Evolutionary conservation across 2,329 filamentous ascomycete genomes (phyloP).

Genomic region (Phyllosticta paracitricarpa): DNA sequence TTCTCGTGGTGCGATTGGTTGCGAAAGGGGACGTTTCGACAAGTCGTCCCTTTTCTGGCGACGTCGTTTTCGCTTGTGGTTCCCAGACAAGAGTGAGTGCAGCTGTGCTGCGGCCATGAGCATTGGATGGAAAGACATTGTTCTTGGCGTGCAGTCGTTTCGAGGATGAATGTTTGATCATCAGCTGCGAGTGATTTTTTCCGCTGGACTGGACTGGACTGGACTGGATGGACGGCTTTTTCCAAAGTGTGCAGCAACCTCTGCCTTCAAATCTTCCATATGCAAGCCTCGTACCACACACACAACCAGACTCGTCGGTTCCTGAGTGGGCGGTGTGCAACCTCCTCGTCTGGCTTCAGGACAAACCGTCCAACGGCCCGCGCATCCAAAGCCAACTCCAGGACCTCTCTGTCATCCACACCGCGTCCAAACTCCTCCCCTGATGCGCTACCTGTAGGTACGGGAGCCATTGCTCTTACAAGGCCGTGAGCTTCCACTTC

Average conservation of each 20-base stretch:
- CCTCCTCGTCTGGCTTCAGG: neutral
- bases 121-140: neutral
- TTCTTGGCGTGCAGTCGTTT: neutral
- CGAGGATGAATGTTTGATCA: neutral
- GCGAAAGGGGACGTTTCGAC: too few relatives aligned
- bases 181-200: neutral
- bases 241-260: neutral
- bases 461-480: neutral
- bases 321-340: neutral
- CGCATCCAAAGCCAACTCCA: neutral
- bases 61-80: too few relatives aligned
- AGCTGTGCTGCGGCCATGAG: too few relatives aligned
- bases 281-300: neutral
- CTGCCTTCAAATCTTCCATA: neutral
- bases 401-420: neutral
- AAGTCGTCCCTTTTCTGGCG: too few relatives aligned
- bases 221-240: neutral
- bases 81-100: too few relatives aligned
- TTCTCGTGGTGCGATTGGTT: too few relatives aligned
- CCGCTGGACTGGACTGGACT: neutral
- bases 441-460: neutral
- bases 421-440: neutral
- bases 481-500: conserved; percentile 33
- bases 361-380: neutral
- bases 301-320: neutral